Base-by-base conservation (phyloP, 192 early-diverging fungal genomes). In the Geosiphon pyriformis region DNA sequence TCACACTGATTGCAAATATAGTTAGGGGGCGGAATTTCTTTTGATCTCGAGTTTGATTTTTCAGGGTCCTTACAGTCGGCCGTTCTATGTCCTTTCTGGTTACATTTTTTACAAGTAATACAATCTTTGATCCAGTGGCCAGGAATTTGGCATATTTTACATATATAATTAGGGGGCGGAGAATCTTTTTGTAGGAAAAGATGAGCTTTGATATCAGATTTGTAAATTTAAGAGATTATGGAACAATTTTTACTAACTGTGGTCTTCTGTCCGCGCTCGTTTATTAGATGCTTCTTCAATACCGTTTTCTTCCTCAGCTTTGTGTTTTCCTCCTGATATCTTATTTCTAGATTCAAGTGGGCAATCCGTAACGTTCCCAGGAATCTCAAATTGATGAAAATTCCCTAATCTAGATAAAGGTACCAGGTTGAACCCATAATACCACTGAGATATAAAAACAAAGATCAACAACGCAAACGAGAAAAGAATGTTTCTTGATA, bases 381-480 rank as follows among this genome's bases (percentile, higher is more conserved):
- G 89, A 35, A 26, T 61, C 23, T 49, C 49, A 8, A 56, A 54
- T 22, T 82, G 70, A 1, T 57, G 52, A 30, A 53, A 77, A 53
- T 48, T 67, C 29, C 35, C 29, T 25, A 52, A 67, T 61, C 65
- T 71, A 6, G 83, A 64, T 52, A 92, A 67, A 12, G 94, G 93
- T 1, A 73, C 80, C 22, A 92, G 71, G 51, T 94, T 94, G 78
- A 94, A 89, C 1, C 93, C 94, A 71, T 95, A 97, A 69, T 93
- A 93, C 94, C 94, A 97, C 73, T 86, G 59, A 15, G 10, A 34
- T 35, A n/a, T n/a, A n/a, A n/a, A n/a, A n/a, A n/a, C n/a, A n/a
- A n/a, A n/a, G n/a, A n/a, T n/a, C n/a, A n/a, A n/a, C n/a, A n/a
- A n/a, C n/a, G n/a, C n/a, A n/a, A n/a, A n/a, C n/a, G n/a, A n/a